These are phyloP conservation scores for Vitis hybrid DNA, from an alignment of 177 flowering plant genomes.

Conservation along the genomic window DNA sequence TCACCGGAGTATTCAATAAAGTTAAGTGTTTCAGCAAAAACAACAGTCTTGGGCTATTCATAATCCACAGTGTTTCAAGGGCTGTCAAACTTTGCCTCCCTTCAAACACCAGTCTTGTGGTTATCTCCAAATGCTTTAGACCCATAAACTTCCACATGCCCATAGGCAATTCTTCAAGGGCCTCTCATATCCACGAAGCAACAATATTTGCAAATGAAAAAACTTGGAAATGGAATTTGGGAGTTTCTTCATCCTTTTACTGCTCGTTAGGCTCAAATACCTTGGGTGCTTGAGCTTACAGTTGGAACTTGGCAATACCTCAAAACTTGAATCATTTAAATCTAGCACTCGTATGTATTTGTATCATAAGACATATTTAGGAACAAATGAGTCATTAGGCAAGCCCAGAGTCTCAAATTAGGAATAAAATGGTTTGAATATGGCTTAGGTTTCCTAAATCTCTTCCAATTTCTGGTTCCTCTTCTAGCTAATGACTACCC, in stretches of 20 bases:
- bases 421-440: too few relatives aligned
- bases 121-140: slow-evolving; percentile 7
- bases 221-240: slow-evolving; percentile 10
- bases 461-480: too few relatives aligned
- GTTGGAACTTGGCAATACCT: slow-evolving; percentile 20
- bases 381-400: background rate
- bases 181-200: background rate
- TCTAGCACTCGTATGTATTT: slow-evolving; percentile 3
- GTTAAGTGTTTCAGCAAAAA: slow-evolving; percentile 3
- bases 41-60: slow-evolving; percentile 4
- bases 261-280: slow-evolving; percentile 14
- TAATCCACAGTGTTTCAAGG: slow-evolving; percentile 10
- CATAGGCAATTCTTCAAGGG: too few relatives aligned
- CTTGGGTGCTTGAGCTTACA: slow-evolving; percentile 16
- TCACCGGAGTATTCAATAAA: slow-evolving; percentile 9
- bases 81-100: slow-evolving; percentile 8
- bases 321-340: background rate
- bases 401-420: background rate
- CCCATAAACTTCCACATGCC: too few relatives aligned
- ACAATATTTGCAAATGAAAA: slow-evolving; percentile 2
- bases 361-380: background rate
- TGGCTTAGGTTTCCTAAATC: too few relatives aligned
- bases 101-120: background rate
- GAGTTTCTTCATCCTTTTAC: slow-evolving; percentile 5
- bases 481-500: background rate